Conservation (phyloP, 225 moss, liverwort and hornwort genomes). For the Antitrichia curtipendula region DNA sequence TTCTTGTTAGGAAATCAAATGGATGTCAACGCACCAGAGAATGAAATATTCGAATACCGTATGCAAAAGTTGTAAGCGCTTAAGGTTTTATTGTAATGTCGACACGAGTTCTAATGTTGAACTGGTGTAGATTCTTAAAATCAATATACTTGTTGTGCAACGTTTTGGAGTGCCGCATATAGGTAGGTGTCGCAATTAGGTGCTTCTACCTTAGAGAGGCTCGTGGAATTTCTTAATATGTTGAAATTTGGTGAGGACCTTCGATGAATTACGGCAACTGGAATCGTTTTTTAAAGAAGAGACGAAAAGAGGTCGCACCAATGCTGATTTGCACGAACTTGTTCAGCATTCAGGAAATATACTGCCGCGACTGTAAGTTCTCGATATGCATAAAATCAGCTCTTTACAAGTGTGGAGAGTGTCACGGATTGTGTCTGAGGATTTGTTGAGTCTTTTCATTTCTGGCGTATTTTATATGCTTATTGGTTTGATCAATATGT, state of each 20-base stretch:
- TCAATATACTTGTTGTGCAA: not conserved
- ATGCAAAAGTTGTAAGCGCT: too few relatives aligned
- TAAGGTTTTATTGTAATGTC: not conserved
- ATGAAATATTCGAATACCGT: not conserved
- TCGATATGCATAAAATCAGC: not conserved
- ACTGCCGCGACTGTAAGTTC: conserved; percentile 80
- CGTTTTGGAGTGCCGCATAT: not conserved
- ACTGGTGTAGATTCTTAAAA: not conserved
- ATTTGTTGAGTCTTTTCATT: not conserved
- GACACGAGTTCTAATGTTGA: not conserved
- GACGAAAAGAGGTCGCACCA: conserved; percentile 87
- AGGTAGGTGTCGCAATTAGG: not conserved
- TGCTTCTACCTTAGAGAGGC: not conserved
- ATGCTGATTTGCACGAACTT: conserved; percentile 94
- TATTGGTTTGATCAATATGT: not conserved
- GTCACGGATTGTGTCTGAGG: not conserved
- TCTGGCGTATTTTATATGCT: not conserved
- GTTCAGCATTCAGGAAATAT: conserved; percentile 99
- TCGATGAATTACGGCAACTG: conserved; percentile 91
- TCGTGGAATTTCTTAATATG: not conserved
- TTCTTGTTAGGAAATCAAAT: not conserved
- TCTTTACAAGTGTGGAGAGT: not conserved
- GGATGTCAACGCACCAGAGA: not conserved
- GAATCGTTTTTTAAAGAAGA: conserved; percentile 95
- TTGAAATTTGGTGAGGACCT: conserved; percentile 59